Conservation (phyloP, 2,329 filamentous ascomycete genomes). For the Bipolaris zeicola region DNA sequence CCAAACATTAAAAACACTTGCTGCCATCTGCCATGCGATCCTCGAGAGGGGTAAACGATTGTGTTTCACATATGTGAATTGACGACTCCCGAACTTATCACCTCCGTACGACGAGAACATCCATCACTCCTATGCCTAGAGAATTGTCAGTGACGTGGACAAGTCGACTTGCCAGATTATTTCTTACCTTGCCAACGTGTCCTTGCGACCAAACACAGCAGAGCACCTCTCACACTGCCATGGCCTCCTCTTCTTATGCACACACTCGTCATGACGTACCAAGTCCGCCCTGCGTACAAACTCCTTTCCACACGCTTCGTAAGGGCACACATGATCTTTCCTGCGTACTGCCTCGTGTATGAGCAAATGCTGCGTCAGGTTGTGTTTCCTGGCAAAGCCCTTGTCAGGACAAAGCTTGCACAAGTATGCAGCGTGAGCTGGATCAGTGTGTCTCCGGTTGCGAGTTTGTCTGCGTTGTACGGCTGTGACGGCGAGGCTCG, state of each 20-base stretch:
- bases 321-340: slow-evolving; percentile 71
- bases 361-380: slow-evolving; percentile 84
- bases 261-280: slow-evolving; percentile 61
- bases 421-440: slow-evolving; percentile 55
- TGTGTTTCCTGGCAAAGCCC: slow-evolving; percentile 82
- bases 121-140: slow-evolving; percentile 76
- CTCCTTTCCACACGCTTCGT: slow-evolving; percentile 69
- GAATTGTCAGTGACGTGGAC: slow-evolving; percentile 22
- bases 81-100: background rate
- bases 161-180: background rate
- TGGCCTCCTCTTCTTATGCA: slow-evolving; percentile 75
- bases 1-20: slow-evolving; percentile 1
- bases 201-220: slow-evolving; percentile 76
- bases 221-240: slow-evolving; percentile 74
- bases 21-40: background rate
- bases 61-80: slow-evolving; percentile 7
- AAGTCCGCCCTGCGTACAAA: slow-evolving; percentile 87
- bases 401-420: slow-evolving; percentile 74
- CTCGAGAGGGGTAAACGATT: background rate
- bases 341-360: slow-evolving; percentile 77
- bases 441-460: slow-evolving; percentile 27
- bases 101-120: slow-evolving; percentile 65
- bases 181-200: slow-evolving; percentile 77
- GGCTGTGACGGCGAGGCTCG: slow-evolving; percentile 6
- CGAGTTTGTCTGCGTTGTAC: slow-evolving; percentile 14